phyloP scores from a whole-genome alignment of 2,329 filamentous ascomycete species.

The Knoxdaviesia capensis region DNA sequence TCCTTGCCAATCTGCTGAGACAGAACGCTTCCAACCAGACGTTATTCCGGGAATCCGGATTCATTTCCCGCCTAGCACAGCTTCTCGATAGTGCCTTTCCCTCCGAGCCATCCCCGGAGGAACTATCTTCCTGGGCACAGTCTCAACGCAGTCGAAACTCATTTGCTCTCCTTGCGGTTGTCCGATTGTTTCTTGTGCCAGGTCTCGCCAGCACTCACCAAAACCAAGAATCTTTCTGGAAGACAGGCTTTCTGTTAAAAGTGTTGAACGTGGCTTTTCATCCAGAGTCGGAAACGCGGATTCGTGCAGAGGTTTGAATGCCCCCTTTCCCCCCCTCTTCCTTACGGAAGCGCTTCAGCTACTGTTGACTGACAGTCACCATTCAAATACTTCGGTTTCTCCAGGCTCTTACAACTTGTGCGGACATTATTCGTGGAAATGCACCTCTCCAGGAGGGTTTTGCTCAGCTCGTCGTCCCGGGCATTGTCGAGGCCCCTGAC shows the following conservation, averaged over 20 bases:
- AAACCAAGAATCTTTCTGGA: slow-evolving; percentile 76
- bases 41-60: slow-evolving; percentile 79
- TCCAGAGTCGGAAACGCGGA: slow-evolving; percentile 47
- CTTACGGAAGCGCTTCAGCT: no score
- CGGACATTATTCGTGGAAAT: slow-evolving; percentile 74
- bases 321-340: no score
- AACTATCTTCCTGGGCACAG: slow-evolving; percentile 54
- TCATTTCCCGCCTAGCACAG: slow-evolving; percentile 48
- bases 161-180: slow-evolving; percentile 71
- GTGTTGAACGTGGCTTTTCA: slow-evolving; percentile 71
- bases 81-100: slow-evolving; percentile 41
- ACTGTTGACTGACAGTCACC: no score
- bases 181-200: slow-evolving; percentile 65
- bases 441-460: slow-evolving; percentile 68
- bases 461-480: slow-evolving; percentile 60
- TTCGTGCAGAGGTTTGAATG: slow-evolving; percentile 52
- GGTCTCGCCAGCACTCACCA: slow-evolving; percentile 63
- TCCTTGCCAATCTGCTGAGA: slow-evolving; percentile 73
- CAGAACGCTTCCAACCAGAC: slow-evolving; percentile 85
- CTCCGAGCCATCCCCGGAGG: slow-evolving; percentile 21
- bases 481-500: slow-evolving; percentile 14
- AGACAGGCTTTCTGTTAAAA: slow-evolving; percentile 59
- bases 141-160: slow-evolving; percentile 73
- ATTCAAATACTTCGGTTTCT: not conserved
- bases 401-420: slow-evolving; percentile 64